A percentile compares a stretch with the other conserved stretches of the same genome.
These are phyloP conservation scores for Ceratocystis destructans DNA, from an alignment of 2,329 filamentous ascomycete species.

Conservation along the genomic window DNA sequence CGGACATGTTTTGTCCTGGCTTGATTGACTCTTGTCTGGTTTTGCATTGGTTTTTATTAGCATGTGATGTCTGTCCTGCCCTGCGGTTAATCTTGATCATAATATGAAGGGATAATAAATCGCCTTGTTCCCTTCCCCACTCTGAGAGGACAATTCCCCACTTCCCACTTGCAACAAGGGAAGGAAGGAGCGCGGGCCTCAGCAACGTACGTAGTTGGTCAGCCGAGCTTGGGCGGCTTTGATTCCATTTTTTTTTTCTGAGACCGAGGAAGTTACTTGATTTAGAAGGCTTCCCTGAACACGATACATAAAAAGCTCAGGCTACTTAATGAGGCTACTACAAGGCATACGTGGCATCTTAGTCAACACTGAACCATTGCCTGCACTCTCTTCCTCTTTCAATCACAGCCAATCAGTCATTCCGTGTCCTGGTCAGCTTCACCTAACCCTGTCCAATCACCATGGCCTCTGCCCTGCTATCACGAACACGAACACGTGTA, in stretches of 20 bases:
- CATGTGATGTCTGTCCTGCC: too few species aligned
- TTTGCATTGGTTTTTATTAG: too few species aligned
- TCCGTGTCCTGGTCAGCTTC: neutral
- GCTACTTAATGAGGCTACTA: neutral
- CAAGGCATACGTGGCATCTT: neutral
- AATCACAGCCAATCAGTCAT: neutral
- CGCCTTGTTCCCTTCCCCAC: neutral
- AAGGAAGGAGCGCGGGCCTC: neutral
- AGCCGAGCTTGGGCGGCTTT: neutral
- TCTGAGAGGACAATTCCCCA: neutral
- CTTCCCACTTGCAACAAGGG: neutral
- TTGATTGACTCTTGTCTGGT: too few species aligned
- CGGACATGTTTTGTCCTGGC: too few species aligned
- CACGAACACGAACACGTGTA: neutral
- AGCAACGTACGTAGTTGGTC: neutral
- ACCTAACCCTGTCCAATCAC: neutral
- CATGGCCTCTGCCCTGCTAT: neutral
- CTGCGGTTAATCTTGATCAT: too few species aligned
- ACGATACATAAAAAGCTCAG: neutral
- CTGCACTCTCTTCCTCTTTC: neutral
- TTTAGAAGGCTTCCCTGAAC: neutral
- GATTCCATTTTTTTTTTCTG: neutral
- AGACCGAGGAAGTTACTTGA: neutral
- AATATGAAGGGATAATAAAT: neutral
- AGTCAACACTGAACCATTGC: too few species aligned